Percentiles rank a stretch among this genome's conserved stretches.
Conservation (phyloP, 2,329 filamentous ascomycete genomes). For the Pestalotiopsis sp. region DNA sequence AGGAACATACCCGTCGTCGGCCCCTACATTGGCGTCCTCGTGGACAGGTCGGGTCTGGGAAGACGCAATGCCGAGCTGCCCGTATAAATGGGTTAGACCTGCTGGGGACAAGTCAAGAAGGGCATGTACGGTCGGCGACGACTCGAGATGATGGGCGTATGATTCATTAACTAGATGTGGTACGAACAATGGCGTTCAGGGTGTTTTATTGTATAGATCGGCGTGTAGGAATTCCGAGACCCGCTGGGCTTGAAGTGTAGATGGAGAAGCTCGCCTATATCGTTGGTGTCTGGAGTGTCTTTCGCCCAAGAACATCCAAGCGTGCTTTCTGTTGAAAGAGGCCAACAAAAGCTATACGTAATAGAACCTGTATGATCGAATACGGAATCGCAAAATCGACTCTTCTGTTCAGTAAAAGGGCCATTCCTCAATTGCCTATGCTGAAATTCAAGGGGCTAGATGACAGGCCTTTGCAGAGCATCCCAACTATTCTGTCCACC, state of each 20-base stretch:
- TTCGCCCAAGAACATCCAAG: neutral
- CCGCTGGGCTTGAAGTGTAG: neutral
- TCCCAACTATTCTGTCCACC: constrained; percentile 18
- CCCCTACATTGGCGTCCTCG: constrained; percentile 75
- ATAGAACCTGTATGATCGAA: neutral
- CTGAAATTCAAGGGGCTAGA: constrained; percentile 30
- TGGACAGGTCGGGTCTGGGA: constrained; percentile 70
- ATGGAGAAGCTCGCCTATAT: neutral
- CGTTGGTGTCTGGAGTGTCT: neutral
- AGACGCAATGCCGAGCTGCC: constrained; percentile 77
- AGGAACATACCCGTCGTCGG: constrained; percentile 83
- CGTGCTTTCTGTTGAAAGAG: neutral
- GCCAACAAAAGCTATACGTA: neutral
- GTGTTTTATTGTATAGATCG: constrained; percentile 15
- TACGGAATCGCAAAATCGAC: neutral
- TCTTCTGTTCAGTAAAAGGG: neutral
- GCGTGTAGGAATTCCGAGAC: neutral
- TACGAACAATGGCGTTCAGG: constrained; percentile 13
- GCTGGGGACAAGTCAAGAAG: neutral
- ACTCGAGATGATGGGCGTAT: neutral
- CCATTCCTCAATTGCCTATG: constrained; percentile 30
- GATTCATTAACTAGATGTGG: neutral
- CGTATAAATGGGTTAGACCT: constrained; percentile 55
- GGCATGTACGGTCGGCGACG: constrained; percentile 11
- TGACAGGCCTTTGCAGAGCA: constrained; percentile 16